A percentile compares a stretch with the other conserved stretches of the same genome.
phyloP scores from a whole-genome alignment of 192 early-diverging fungal species.

The Ambispora gerdemannii region DNA sequence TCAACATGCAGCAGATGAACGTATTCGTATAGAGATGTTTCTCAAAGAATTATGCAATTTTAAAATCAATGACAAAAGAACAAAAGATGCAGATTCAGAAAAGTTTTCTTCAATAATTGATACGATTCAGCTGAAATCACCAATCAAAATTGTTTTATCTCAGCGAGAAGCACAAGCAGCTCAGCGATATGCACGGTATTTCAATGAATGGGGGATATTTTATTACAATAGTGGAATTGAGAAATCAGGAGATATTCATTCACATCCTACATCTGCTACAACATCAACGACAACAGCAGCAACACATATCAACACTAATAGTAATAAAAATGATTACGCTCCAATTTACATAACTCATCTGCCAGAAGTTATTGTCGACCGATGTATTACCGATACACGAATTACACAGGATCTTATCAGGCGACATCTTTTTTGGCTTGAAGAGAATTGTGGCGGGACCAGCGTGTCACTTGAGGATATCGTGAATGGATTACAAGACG shows the following conservation, averaged over 20 bases:
- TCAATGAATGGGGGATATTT: constrained; percentile 16
- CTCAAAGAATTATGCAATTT: constrained; percentile 36
- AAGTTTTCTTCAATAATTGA: constrained; percentile 31
- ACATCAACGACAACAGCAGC: constrained; percentile 1
- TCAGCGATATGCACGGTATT: constrained; percentile 21
- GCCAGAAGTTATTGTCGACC: constrained; percentile 56
- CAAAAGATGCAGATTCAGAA: background rate
- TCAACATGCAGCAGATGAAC: constrained; percentile 81
- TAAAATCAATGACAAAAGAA: background rate
- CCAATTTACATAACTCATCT: constrained; percentile 41
- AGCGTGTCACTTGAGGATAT: no score
- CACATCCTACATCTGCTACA: background rate
- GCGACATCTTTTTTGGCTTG: constrained; percentile 48
- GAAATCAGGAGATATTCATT: background rate
- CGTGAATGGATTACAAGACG: background rate
- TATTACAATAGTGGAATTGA: background rate
- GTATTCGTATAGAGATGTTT: constrained; percentile 62
- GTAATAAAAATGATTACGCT: constrained; percentile 23
- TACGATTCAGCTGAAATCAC: constrained; percentile 44
- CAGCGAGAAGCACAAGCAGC: constrained; percentile 38
- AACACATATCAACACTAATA: background rate
- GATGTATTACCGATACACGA: constrained; percentile 54
- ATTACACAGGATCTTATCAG: constrained; percentile 48
- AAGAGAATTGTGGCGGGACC: constrained; percentile 32
- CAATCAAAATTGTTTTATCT: constrained; percentile 39